Conservation (phyloP, 192 early-diverging fungal species). For the Podila verticillata region DNA sequence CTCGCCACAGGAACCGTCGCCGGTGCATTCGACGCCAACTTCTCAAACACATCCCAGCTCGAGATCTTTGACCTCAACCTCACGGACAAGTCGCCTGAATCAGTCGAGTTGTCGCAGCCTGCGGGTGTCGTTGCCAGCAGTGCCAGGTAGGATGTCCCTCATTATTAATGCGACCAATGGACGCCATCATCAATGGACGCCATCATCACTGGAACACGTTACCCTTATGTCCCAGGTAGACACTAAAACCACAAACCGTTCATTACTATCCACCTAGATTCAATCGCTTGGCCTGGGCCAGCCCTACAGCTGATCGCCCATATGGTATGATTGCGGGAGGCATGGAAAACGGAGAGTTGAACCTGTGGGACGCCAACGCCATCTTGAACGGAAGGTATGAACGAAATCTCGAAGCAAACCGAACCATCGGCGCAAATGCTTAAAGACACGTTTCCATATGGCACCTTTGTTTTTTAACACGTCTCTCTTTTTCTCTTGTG, state of each 20-base stretch:
- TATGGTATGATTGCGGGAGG: slow-evolving; percentile 92
- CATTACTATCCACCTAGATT: slow-evolving; percentile 62
- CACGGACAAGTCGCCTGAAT: slow-evolving; percentile 43
- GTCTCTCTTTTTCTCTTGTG: slow-evolving; percentile 3
- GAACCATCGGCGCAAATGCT: not conserved
- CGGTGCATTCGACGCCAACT: slow-evolving; percentile 95
- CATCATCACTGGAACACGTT: not conserved
- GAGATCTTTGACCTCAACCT: slow-evolving; percentile 87
- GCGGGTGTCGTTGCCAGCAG: slow-evolving; percentile 63
- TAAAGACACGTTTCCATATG: not conserved
- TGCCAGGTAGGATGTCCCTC: slow-evolving; percentile 65
- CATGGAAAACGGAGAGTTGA: slow-evolving; percentile 93
- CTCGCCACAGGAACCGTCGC: slow-evolving; percentile 94
- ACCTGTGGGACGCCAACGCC: slow-evolving; percentile 83
- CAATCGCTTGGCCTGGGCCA: slow-evolving; percentile 90
- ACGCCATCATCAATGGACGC: not conserved
- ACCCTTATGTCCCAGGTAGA: not conserved
- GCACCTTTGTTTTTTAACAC: not conserved
- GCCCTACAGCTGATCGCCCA: slow-evolving; percentile 53
- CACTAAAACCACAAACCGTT: not conserved
- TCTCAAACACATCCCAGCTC: slow-evolving; percentile 88
- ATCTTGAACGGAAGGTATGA: slow-evolving; percentile 71
- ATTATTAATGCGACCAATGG: not conserved
- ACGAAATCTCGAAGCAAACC: not conserved
- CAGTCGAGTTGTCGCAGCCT: slow-evolving; percentile 54